Percentiles rank a stretch among this genome's conserved stretches.
Conservation (phyloP, 75 land plant species). For the Cupressus sempervirens region DNA sequence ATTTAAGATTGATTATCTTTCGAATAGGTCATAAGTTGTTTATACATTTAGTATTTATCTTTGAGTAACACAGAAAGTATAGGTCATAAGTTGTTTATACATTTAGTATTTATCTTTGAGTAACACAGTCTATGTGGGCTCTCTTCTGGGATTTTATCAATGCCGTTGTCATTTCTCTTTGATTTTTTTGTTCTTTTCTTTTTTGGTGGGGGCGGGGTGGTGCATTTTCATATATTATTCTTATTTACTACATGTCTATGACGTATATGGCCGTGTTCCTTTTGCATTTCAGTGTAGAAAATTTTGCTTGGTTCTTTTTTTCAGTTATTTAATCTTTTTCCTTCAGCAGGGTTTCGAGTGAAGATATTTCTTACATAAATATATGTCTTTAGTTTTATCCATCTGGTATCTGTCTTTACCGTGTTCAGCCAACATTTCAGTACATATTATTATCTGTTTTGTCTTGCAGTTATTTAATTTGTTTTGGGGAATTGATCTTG, state of each 20-base stretch:
- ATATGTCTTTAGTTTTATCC: not conserved
- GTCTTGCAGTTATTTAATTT: not conserved
- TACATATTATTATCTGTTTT: too few relatives aligned
- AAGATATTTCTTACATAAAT: not conserved
- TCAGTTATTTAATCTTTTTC: not conserved
- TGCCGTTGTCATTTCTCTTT: not conserved
- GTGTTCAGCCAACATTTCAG: not conserved
- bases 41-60: not conserved
- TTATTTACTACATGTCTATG: not conserved
- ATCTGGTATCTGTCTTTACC: not conserved
- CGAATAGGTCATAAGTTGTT: not conserved
- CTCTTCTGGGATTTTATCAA: not conserved
- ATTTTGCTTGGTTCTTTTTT: not conserved
- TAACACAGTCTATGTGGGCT: not conserved
- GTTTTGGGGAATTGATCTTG: not conserved
- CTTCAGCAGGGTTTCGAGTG: not conserved
- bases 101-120: not conserved
- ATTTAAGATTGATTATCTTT: too few relatives aligned
- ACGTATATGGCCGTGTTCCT: not conserved
- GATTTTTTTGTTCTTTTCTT: too few relatives aligned
- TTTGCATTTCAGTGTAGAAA: not conserved
- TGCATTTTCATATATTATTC: not conserved
- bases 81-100: not conserved
- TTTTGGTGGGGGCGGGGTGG: too few relatives aligned
- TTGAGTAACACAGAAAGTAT: not conserved